Conservation (phyloP, 331 rosid genomes). For the Malus hybrid region DNA sequence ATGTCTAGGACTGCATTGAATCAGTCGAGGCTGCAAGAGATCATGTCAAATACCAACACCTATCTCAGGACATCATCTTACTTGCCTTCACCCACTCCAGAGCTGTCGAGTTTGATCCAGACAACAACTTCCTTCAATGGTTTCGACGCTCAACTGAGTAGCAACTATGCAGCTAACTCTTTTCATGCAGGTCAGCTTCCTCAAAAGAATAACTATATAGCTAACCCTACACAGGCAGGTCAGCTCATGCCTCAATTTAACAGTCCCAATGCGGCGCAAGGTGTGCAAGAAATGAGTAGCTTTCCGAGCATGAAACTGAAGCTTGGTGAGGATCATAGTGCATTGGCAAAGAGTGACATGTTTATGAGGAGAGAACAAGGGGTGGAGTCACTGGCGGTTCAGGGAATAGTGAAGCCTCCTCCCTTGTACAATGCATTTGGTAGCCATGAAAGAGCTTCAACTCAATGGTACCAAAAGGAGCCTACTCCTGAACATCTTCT, state of each 20-base stretch:
- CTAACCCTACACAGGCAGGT: not conserved
- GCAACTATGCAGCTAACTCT: slow-evolving; percentile 1
- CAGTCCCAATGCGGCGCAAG: not conserved
- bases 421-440: slow-evolving; percentile 7
- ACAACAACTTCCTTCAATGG: not conserved
- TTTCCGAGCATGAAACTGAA: not conserved
- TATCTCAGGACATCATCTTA: not conserved
- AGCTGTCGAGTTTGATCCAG: not conserved
- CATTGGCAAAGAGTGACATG: not conserved
- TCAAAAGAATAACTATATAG: not conserved
- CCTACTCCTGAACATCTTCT: not conserved
- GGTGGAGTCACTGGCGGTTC: not conserved
- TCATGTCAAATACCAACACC: not conserved
- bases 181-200: not conserved
- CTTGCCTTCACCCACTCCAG: not conserved
- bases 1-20: not conserved
- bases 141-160: not conserved
- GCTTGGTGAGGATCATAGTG: not conserved
- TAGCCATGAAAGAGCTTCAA: not conserved
- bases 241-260: not conserved
- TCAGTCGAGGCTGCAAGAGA: slow-evolving; percentile 11
- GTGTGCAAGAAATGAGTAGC: not conserved
- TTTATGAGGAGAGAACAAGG: not conserved
- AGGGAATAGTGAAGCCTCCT: not conserved
- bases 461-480: slow-evolving; percentile 8